phyloP scores from a whole-genome alignment of 441 rosid species.

The Viola pubescens region DNA sequence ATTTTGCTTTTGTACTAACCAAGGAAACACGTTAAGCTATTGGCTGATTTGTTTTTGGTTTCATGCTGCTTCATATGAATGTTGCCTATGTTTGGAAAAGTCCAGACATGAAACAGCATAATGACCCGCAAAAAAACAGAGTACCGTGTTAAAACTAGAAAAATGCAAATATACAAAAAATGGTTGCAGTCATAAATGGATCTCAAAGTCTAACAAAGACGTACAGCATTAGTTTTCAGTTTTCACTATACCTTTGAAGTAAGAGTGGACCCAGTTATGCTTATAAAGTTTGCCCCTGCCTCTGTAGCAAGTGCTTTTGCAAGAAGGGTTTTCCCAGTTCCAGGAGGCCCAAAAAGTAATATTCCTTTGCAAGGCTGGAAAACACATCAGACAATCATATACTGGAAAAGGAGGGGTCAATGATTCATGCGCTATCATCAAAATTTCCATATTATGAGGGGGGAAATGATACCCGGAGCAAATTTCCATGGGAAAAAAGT shows the following conservation, averaged over 20 bases:
- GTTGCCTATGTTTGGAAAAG: not conserved
- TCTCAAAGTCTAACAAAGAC: not conserved
- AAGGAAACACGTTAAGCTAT: too few species aligned
- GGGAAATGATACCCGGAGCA: constrained; percentile 58
- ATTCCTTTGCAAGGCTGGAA: constrained; percentile 95
- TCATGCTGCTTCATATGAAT: not conserved
- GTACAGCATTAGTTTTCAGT: not conserved
- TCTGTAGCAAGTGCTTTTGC: constrained; percentile 98
- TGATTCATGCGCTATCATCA: not conserved
- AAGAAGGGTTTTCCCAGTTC: constrained; percentile 95
- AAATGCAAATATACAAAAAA: too few species aligned
- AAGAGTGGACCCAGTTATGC: constrained; percentile 91
- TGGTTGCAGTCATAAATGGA: not conserved
- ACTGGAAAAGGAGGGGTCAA: not conserved
- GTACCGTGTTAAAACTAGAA: too few species aligned
- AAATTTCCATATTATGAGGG: not conserved
- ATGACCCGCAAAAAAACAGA: too few species aligned
- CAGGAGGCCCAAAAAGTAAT: constrained; percentile 96
- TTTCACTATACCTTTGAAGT: constrained; percentile 69
- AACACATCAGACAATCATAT: constrained; percentile 20
- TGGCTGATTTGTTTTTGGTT: too few species aligned
- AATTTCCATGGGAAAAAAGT: constrained; percentile 81
- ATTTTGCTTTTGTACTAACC: too few species aligned
- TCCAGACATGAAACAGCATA: too few species aligned
- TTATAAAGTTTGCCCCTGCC: constrained; percentile 93